Evolutionary conservation across 108 stramenopile species (phyloP).

Genomic region (Seminavis robusta): DNA sequence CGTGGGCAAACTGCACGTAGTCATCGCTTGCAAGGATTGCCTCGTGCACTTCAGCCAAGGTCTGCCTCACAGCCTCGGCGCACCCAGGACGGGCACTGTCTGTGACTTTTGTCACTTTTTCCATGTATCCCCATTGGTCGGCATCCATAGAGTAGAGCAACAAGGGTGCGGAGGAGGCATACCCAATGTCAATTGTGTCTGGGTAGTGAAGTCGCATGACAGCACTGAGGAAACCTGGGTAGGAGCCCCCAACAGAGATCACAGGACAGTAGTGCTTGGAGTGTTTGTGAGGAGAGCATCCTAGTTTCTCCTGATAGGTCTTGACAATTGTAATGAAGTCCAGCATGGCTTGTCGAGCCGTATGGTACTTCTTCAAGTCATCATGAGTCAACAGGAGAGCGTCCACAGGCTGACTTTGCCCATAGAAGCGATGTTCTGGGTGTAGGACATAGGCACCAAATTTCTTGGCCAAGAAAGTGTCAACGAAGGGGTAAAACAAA

Average conservation of each 20-base stretch:
- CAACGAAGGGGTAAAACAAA: constrained; percentile 74
- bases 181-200: constrained; percentile 61
- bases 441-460: constrained; percentile 66
- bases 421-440: constrained; percentile 87
- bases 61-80: constrained; percentile 23
- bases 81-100: constrained; percentile 38
- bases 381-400: no score
- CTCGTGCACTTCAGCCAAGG: constrained; percentile 15
- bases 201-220: constrained; percentile 61
- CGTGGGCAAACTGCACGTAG: neutral
- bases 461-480: constrained; percentile 49
- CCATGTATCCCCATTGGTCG: constrained; percentile 30
- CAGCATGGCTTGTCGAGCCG: constrained; percentile 44
- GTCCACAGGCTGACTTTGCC: constrained; percentile 45
- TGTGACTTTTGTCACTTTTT: constrained; percentile 30
- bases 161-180: constrained; percentile 71
- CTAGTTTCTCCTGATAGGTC: constrained; percentile 18
- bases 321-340: constrained; percentile 15
- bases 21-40: constrained; percentile 6
- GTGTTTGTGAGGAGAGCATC: constrained; percentile 35
- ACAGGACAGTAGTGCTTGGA: constrained; percentile 69
- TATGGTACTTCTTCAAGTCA: no score
- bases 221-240: constrained; percentile 70
- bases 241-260: constrained; percentile 71
- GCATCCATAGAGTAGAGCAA: constrained; percentile 51